Percentiles rank a stretch among this genome's conserved stretches.
These are phyloP conservation scores for Calcarisporium arbuscula DNA, from an alignment of 2,329 filamentous ascomycete genomes.

Conservation along the genomic window DNA sequence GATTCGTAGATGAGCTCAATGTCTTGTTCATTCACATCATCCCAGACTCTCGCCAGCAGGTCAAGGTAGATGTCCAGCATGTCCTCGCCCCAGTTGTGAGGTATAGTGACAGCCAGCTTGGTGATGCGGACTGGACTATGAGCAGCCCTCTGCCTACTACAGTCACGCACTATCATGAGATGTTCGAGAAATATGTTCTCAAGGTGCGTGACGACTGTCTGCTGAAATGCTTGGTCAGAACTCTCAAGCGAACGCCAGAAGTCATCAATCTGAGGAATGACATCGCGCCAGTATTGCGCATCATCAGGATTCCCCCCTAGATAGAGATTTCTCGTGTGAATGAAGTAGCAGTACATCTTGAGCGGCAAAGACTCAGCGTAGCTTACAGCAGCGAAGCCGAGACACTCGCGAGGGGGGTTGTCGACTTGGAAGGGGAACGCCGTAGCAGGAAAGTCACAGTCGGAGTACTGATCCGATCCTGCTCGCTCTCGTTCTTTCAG, in stretches of 20 bases:
- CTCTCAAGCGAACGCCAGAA: neutral
- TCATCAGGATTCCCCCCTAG: neutral
- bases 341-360: neutral
- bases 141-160: neutral
- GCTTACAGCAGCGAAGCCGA: neutral
- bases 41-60: neutral
- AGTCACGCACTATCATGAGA: neutral
- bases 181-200: conserved; percentile 1
- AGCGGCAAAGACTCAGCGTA: neutral
- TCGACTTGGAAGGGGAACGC: neutral
- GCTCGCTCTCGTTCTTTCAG: too few relatives aligned
- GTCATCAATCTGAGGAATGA: neutral
- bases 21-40: neutral
- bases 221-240: neutral
- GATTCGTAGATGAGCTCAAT: neutral
- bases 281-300: neutral
- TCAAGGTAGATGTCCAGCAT: neutral
- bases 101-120: conserved; percentile 1
- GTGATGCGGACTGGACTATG: neutral
- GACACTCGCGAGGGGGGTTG: neutral
- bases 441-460: conserved; percentile 1
- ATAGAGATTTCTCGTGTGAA: neutral
- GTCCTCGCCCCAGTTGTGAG: neutral
- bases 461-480: too few relatives aligned
- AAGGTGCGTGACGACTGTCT: too few relatives aligned